phyloP scores from a whole-genome alignment of 306 rosid species.

The Benincasa hispida region DNA sequence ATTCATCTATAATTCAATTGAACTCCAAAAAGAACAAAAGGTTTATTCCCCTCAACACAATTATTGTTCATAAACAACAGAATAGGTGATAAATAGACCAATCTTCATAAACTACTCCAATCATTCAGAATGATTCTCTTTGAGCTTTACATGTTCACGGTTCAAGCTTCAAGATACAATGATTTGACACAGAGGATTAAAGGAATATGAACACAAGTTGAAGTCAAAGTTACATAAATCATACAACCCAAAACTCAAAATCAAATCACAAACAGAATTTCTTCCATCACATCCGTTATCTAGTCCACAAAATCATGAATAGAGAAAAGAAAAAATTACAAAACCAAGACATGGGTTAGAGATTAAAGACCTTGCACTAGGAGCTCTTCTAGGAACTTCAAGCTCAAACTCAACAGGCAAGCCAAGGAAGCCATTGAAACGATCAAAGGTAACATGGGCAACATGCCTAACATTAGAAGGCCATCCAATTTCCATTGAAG shows the following conservation, averaged over 20 bases:
- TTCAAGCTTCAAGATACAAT: not conserved
- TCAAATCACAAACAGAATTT: not conserved
- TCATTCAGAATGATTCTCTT: not conserved
- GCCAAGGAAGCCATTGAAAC: slow-evolving; percentile 95
- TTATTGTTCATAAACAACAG: not conserved
- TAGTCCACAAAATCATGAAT: not conserved
- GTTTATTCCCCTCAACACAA: not conserved
- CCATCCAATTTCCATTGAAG: slow-evolving; percentile 95
- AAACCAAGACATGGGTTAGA: not conserved
- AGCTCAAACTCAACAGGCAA: slow-evolving; percentile 95
- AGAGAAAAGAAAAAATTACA: not conserved
- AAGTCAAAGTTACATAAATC: not conserved
- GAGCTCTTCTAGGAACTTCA: slow-evolving; percentile 82
- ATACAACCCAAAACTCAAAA: not conserved
- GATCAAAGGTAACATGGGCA: slow-evolving; percentile 95
- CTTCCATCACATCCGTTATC: not conserved
- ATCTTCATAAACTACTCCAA: not conserved
- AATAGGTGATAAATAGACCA: not conserved
- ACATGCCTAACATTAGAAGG: slow-evolving; percentile 89
- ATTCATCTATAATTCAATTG: not conserved
- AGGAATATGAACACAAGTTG: not conserved
- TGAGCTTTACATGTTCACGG: not conserved
- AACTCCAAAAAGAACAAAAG: not conserved
- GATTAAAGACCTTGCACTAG: slow-evolving; percentile 73
- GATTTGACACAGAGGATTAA: not conserved